Evolutionary conservation across 2,329 filamentous ascomycete species (phyloP).

Genomic region (Amesomyces nigricolor): DNA sequence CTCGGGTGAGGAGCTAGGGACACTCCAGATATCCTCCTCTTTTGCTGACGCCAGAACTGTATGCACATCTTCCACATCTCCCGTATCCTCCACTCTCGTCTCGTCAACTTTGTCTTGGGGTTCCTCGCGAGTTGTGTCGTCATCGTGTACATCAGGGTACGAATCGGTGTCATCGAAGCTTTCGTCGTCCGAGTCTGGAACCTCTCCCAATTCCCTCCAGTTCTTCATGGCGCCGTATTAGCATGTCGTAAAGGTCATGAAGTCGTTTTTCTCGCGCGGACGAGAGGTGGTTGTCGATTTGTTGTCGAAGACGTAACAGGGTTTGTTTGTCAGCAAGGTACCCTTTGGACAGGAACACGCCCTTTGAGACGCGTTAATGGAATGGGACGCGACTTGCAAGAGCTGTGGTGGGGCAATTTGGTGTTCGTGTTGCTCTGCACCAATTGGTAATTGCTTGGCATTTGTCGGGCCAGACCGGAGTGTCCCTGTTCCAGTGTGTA

Average conservation of each 20-base stretch:
- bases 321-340: background rate
- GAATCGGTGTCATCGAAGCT: conserved; percentile 34
- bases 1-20: conserved; percentile 19
- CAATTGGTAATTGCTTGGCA: background rate
- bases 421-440: background rate
- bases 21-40: conserved; percentile 19
- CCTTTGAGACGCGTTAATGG: conserved; percentile 20
- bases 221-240: conserved; percentile 35
- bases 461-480: conserved; percentile 1
- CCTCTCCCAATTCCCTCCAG: conserved; percentile 47
- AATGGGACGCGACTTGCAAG: conserved; percentile 17
- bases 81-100: background rate
- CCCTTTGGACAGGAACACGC: background rate
- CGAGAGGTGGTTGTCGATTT: background rate
- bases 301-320: background rate
- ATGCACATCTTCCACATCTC: background rate
- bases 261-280: conserved; percentile 1
- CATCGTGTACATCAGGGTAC: background rate
- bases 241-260: conserved; percentile 19
- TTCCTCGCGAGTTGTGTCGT: background rate
- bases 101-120: conserved; percentile 2
- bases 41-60: background rate
- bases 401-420: conserved; percentile 14
- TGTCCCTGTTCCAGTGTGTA: background rate
- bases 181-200: conserved; percentile 48